A percentile compares a stretch with the other conserved stretches of the same genome.
Conservation (phyloP, 1,284 basidiomycete genomes). For the Grifola frondosa region DNA sequence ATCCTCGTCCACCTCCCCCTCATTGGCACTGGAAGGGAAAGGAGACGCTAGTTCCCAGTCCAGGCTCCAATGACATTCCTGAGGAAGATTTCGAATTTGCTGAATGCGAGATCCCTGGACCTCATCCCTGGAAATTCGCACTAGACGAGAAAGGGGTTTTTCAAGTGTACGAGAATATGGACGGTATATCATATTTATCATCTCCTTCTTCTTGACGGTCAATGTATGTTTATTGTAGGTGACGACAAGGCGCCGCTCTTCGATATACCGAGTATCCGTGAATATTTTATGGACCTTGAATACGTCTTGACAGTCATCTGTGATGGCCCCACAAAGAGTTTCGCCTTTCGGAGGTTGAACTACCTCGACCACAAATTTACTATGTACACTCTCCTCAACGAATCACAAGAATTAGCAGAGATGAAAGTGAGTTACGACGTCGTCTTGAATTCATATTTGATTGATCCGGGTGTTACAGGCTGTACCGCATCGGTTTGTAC, state of each 20-base stretch:
- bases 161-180: conserved; percentile 65
- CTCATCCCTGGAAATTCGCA: conserved; percentile 55
- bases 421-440: conserved; percentile 77
- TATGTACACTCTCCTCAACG: conserved; percentile 91
- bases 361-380: conserved; percentile 96
- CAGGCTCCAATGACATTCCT: conserved; percentile 36
- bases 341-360: conserved; percentile 91
- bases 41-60: conserved; percentile 45
- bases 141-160: conserved; percentile 87
- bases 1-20: conserved; percentile 87
- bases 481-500: conserved; percentile 68
- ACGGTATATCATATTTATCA: conserved; percentile 33
- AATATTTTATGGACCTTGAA: conserved; percentile 98
- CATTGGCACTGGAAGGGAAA: conserved; percentile 86
- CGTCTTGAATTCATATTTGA: conserved; percentile 10
- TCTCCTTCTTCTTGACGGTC: not conserved
- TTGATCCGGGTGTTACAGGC: conserved; percentile 38
- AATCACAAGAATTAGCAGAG: conserved; percentile 91
- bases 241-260: conserved; percentile 60
- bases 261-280: conserved; percentile 82
- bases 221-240: not conserved
- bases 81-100: conserved; percentile 66
- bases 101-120: conserved; percentile 69
- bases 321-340: conserved; percentile 94
- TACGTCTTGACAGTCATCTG: conserved; percentile 84